Evolutionary conservation across 1,284 basidiomycete species (phyloP), one percentile per base, ranked within the genome.

Genomic region (Pascua sp.): DNA sequence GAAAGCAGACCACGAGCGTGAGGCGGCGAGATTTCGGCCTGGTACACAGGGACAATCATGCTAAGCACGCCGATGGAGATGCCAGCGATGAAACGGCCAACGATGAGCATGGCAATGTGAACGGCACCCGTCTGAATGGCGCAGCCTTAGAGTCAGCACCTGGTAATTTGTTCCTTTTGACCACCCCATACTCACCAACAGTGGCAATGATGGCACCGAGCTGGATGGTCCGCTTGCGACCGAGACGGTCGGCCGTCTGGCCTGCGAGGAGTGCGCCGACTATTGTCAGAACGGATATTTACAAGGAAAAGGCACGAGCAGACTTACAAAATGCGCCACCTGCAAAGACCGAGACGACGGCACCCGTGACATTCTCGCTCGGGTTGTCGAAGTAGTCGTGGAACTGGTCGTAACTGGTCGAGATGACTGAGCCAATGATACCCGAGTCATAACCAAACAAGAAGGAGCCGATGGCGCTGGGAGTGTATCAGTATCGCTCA

Each of bases 1-100:
- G 86, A 84, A 38, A 87, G 77, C 55, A 87, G 83, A 2, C 85
- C 85, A 63, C 85, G 82, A 48, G 83, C 81, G 62, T 83, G 81
- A 0, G 84, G 83, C 12, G 85, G 84, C 8, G 84, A 82, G 45
- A 86, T 83, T 70, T 86, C 85, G 11, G 57, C 53, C 44, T 67
- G 66, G 60, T 73, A 74, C 36, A 72, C 50, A 5, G 71, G 69
- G 10, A 86, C 84, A 1, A 85, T 83, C 82, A 84, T 84, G 1
- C 82, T 84, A n/a, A 85, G 72, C 4, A 72, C 75, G 5, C 84
- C 85, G 60, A 87, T 85, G 10, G 66, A 57, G 47, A 55, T 48
- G 12, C 62, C 63, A 1, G 60, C 62, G 42, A 72, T 59, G 55
- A 60, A 60, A 59, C 86, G 84, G 15, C 87, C 86, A 48, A 83